Percentiles rank a stretch among this genome's conserved stretches.
Evolutionary conservation across 1,139 yeast species (phyloP).

Genomic region (Scheffersomyces stambukii): DNA sequence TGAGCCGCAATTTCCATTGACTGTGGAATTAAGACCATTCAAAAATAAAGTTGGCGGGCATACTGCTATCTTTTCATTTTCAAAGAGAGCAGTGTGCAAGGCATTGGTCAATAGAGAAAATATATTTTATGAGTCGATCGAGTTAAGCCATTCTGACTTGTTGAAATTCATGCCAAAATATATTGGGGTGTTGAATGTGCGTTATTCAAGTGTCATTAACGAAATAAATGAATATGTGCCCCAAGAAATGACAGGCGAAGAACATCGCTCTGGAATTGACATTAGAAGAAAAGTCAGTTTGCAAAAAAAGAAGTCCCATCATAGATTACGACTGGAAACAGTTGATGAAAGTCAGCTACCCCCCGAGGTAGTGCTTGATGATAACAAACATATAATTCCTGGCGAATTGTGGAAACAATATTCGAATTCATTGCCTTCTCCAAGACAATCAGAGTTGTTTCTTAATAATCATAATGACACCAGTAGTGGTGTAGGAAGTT

Average conservation of each 20-base stretch:
- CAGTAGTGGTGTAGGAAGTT: constrained; percentile 3
- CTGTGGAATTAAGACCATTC: constrained; percentile 66
- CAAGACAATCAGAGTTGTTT: constrained; percentile 13
- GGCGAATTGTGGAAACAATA: constrained; percentile 66
- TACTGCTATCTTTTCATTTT: constrained; percentile 90
- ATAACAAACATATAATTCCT: constrained; percentile 85
- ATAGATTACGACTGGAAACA: neutral
- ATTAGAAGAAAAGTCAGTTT: no score
- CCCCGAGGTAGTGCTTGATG: constrained; percentile 84
- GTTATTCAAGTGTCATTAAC: constrained; percentile 56
- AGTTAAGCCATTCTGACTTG: constrained; percentile 68
- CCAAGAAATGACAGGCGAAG: constrained; percentile 6
- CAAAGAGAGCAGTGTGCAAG: constrained; percentile 92
- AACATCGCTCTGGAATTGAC: neutral
- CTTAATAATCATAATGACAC: neutral
- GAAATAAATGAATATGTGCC: constrained; percentile 24
- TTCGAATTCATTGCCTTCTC: constrained; percentile 54
- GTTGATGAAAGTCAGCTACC: constrained; percentile 12
- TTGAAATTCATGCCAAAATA: constrained; percentile 86
- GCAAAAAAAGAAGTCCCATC: neutral
- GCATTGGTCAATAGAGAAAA: constrained; percentile 88
- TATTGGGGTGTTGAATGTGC: constrained; percentile 88
- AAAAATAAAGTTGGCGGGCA: constrained; percentile 97
- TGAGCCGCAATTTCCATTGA: constrained; percentile 44
- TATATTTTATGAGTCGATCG: constrained; percentile 86